phyloP scores from a whole-genome alignment of 768 basidiomycete species.

The Cyathus striatus region DNA sequence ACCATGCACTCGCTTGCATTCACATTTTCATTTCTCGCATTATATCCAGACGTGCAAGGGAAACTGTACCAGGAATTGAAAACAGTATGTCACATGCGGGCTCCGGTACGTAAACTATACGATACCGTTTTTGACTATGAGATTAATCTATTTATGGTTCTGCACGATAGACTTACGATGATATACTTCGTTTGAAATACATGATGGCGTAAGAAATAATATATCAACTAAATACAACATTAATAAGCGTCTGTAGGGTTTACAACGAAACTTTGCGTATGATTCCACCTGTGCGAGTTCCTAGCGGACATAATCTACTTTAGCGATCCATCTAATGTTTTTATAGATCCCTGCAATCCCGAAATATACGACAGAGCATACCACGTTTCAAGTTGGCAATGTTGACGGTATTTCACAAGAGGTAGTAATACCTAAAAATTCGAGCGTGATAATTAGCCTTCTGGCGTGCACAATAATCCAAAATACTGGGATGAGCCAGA shows the following conservation, averaged over 20 bases:
- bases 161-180: slow-evolving; percentile 28
- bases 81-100: slow-evolving; percentile 20
- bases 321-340: no score
- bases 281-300: slow-evolving; percentile 35
- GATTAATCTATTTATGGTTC: not conserved
- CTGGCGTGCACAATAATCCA: slow-evolving; percentile 47
- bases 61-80: slow-evolving; percentile 28
- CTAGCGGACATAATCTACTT: no score
- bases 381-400: slow-evolving; percentile 28
- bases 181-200: slow-evolving; percentile 31
- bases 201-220: slow-evolving; percentile 28
- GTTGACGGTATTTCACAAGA: slow-evolving; percentile 29
- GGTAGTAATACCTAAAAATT: slow-evolving; percentile 39
- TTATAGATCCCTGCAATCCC: slow-evolving; percentile 34
- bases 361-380: slow-evolving; percentile 42
- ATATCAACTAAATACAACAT: not conserved
- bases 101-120: slow-evolving; percentile 19
- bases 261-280: slow-evolving; percentile 46
- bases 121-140: no score
- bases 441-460: slow-evolving; percentile 24
- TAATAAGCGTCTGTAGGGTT: slow-evolving; percentile 22
- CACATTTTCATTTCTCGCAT: slow-evolving; percentile 33
- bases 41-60: slow-evolving; percentile 31
- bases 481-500: slow-evolving; percentile 53
- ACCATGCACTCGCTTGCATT: slow-evolving; percentile 28